Evolutionary conservation across 805 yeast genomes (phyloP), one percentile per base, ranked within the genome.

Genomic region (Wickerhamiella azyma): DNA sequence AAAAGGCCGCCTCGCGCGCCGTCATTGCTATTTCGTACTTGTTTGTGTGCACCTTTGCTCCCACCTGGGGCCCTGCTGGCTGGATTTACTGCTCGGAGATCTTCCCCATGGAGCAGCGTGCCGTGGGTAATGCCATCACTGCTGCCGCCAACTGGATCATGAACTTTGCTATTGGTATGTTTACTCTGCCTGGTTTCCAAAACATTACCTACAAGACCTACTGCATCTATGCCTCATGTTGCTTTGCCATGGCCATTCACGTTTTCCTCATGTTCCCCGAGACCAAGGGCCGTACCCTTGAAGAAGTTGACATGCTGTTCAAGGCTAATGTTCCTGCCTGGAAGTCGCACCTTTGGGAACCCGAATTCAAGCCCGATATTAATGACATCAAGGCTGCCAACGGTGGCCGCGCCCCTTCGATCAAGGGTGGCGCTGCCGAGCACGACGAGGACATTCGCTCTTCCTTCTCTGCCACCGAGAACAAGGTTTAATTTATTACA

Each of bases 61-160:
- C 83, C 5, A 74, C 89, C 24, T 84, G 94, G 92, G 92, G 89
- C 59, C 86, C 92, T 36, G 74, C 75, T 50, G 76, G 76, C 29
- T 83, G 89, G 88, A 84, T 75, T 43, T 62, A 75, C 47, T 64
- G 67, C 53, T 77, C 77, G 55, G 81, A 76, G 57, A 63, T 73
- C 36, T 82, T 74, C 71, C 83, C 88, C 54, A 74, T 82, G 48
- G 76, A 80, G 58, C 75, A 79, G 48, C 76, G 94, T 60, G 81
- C 83, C 45, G 79, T 79, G 59, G 84, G 84, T 49, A 76, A 81
- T 50, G 77, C 85, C 17, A 61, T 81, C 47, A 74, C 81, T 9
- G 79, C 83, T 21, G 81, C 85, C 26, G 74, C 86, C 43, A 83
- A 83, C 67, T 83, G 92, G 92, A 60, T 81, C 38, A 79, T 77